Percentiles rank a stretch among this genome's conserved stretches.
These are phyloP conservation scores for Wickerhamomyces bovis DNA, from an alignment of 805 yeast species.

Conservation along the genomic window DNA sequence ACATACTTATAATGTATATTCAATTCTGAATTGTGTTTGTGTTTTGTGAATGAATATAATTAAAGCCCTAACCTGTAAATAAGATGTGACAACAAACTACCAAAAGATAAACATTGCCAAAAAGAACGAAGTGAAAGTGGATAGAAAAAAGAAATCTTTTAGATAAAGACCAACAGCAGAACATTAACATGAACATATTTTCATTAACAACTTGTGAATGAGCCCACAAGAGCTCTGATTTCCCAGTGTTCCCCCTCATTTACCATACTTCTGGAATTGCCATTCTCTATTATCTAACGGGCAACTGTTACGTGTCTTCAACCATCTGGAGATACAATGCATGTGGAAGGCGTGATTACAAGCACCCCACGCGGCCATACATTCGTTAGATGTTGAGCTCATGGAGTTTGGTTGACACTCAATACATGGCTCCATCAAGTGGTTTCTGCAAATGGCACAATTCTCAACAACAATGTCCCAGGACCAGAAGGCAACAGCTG, in stretches of 20 bases:
- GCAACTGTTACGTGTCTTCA: slow-evolving; percentile 90
- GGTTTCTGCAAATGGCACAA: slow-evolving; percentile 97
- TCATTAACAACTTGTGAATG: not conserved
- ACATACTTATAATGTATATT: not conserved
- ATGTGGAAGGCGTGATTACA: slow-evolving; percentile 98
- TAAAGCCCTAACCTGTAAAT: not conserved
- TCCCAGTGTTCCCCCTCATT: slow-evolving; percentile 28
- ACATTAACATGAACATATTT: not conserved
- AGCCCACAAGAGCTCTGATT: not conserved
- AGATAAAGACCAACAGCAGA: not conserved
- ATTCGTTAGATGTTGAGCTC: slow-evolving; percentile 57
- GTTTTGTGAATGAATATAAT: not conserved
- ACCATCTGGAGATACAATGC: slow-evolving; percentile 95
- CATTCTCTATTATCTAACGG: slow-evolving; percentile 94
- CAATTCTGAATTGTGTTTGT: not conserved
- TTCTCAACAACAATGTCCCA: slow-evolving; percentile 96
- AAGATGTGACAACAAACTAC: not conserved
- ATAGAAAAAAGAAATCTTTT: not conserved
- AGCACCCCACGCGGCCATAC: slow-evolving; percentile 95
- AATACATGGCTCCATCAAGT: slow-evolving; percentile 96
- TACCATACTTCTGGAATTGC: slow-evolving; percentile 71
- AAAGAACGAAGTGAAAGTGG: not conserved
- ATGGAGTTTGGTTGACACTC: slow-evolving; percentile 88
- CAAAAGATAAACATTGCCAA: too few species aligned
- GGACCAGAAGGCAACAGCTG: slow-evolving; percentile 99